Base-by-base conservation (phyloP, 2,329 filamentous ascomycete genomes). In the Verticillium longisporum region DNA sequence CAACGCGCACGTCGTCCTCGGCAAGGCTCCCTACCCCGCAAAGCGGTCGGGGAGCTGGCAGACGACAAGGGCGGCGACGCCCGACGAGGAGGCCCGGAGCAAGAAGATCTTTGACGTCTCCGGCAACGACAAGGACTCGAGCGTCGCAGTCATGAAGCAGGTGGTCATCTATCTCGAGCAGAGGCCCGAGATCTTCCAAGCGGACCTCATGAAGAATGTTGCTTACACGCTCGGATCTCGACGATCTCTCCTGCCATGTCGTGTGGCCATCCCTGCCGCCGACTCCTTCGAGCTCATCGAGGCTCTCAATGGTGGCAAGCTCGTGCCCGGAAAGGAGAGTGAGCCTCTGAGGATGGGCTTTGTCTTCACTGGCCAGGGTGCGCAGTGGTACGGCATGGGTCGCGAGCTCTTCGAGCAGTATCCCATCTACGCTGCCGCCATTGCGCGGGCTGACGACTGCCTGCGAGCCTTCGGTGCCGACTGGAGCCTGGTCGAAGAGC, bases 111-210 rank as follows among this genome's bases (percentile, higher is more conserved):
- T 67, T 32, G 62, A 66, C 6, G 41, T 59, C 57, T 31, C 32
- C 32, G 61, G 55, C 56, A 18, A 58, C 18, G 41, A 26, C 33
- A 34, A 55, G 18, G 21, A 50, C 18, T 50, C 45, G 18, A n/a
- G 26, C 9, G 45, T 70, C 60, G 59, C 66, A 2, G 66, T 71
- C n/a, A 70, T 68, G 36, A 66, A 68, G 32, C 67, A 72, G 53
- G 68, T 76, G 1, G 71, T 72, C 5, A 70, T 77, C 41, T 77
- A 74, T 68, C 68, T 76, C 18, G 75, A 77, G 66, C 74, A 76
- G 65, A 73, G 75, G 38, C 74, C 74, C 13, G 75, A 77, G 61
- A 68, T 50, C 45, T 50, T 50, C n/a, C 45, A 50, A 26, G 45
- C 65, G 1, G 62, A 62, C 0, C 68, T 78, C 50, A 69, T 74